phyloP scores from a whole-genome alignment of 2,329 filamentous ascomycete genomes.

The Diaporthe eres region DNA sequence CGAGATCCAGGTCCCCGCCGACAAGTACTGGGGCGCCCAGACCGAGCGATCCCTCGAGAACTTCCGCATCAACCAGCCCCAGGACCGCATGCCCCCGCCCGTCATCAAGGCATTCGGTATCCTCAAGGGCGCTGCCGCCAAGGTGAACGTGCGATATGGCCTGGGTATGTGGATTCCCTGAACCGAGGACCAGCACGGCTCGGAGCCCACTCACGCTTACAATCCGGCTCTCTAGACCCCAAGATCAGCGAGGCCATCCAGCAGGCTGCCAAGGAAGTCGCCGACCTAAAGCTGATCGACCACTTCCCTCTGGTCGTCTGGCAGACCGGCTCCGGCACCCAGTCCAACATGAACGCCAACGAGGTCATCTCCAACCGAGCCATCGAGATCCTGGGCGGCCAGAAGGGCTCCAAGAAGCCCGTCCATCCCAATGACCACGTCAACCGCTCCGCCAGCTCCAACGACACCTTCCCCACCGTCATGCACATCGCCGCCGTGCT shows the following conservation, averaged over 20 bases:
- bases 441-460: slow-evolving; percentile 98
- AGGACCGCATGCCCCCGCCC: slow-evolving; percentile 96
- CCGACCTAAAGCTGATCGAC: slow-evolving; percentile 91
- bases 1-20: slow-evolving; percentile 89
- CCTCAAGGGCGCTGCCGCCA: slow-evolving; percentile 95
- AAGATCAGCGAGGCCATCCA: slow-evolving; percentile 94
- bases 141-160: slow-evolving; percentile 95
- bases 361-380: slow-evolving; percentile 99
- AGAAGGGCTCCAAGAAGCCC: slow-evolving; percentile 96
- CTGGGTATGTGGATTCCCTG: slow-evolving; percentile 71
- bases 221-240: slow-evolving; percentile 71
- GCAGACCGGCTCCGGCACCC: slow-evolving; percentile 98
- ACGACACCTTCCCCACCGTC: slow-evolving; percentile 99
- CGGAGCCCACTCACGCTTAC: slow-evolving; percentile 32
- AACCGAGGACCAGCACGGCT: not conserved
- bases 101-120: slow-evolving; percentile 96
- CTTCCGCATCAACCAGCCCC: slow-evolving; percentile 99
- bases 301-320: slow-evolving; percentile 99
- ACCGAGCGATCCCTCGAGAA: slow-evolving; percentile 96
- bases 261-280: slow-evolving; percentile 93
- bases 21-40: slow-evolving; percentile 99
- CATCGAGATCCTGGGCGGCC: slow-evolving; percentile 95
- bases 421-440: slow-evolving; percentile 99
- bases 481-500: slow-evolving; percentile 99
- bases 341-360: slow-evolving; percentile 99